Evolutionary conservation across 1,284 basidiomycete species (phyloP), one percentile per base, ranked within the genome.

Genomic region (Wallemia ichthyophaga): DNA sequence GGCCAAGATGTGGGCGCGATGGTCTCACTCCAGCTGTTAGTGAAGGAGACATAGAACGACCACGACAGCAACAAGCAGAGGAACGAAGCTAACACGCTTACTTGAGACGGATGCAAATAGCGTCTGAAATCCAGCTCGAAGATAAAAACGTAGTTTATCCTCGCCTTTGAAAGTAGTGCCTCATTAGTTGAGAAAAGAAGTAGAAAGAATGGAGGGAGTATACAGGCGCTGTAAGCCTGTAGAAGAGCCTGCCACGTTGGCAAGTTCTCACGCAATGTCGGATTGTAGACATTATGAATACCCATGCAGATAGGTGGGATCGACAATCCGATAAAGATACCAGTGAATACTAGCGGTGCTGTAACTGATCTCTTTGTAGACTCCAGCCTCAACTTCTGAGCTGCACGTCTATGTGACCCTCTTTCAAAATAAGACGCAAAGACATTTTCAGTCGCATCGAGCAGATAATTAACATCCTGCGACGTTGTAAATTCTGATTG

Each of bases 111-210:
- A 24, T 56, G 25, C 9, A 56, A 24, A 21, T 26, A 17, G 23
- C n/a, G 55, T 56, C 55, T 25, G 15, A 56, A 13, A 17, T 60
- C 25, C 2, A 60, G 26, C 27, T 53, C 25, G 53, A 60, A 25
- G 37, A 95, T 91, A 68, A 95, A 92, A 23, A 79, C 75, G 63
- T 88, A 88, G 68, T 92, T 94, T 66, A 94, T 86, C 55, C 84
- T 74, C 2, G 79, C 74, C 1, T 67, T 96, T 92, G 53, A 85
- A 57, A 0, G 67, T 13, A 56, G 17, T 23, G 55, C 55, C 25
- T 27, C 24, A 25, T 27, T 25, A 9, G 25, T 27, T 61, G 25
- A 83, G 84, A 95, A 78, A 0, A 94, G 71, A 28, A 91, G 65
- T 0, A 78, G 73, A 66, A 95, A 85, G 3, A 92, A 63, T 1